Base-by-base conservation (phyloP, 352 stramenopile species). In the Phytophthora citricola region DNA sequence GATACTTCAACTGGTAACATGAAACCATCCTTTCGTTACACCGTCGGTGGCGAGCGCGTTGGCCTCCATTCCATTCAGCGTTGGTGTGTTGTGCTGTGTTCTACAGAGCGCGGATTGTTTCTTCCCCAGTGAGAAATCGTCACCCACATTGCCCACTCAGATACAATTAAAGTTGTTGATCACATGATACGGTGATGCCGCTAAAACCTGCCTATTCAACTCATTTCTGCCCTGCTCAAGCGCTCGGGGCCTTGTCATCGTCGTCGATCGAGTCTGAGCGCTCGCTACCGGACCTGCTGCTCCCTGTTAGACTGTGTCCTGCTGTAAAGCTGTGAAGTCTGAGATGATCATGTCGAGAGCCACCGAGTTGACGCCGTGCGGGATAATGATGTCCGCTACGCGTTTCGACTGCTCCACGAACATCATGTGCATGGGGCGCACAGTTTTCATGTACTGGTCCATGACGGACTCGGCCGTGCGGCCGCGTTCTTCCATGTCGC, bases 341-440 rank as follows among this genome's bases (percentile, higher is more conserved):
- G 43, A 93, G 60, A 98, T 88, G 63, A 98, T 94, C 85, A 98
- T 96, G 67, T 98, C 93, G 32, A 98, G 82, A 62, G 95, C 94
- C 22, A 98, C 91, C 43, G 86, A 90, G 68, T 98, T 98, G 32
- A 98, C 85, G 45, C 94, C 94, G 65, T 97, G 87, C 31, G 95
- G 97, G 51, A 98, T 96, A 78, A 98, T 98, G 63, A 99, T 90
- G 83, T 99, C 94, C 26, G 95, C 95, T 38, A 94, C 84, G 58
- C 85, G 78, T 72, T 99, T 99, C 48, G 91, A 98, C 41, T 98
- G 96, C 78, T 99, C 96, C 7, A 99, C 97, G 65, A 98, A 99
- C 82, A 97, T 92, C 69, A 98, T 91, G 85, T 99, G 97, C 96
- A 99, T 99, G 26, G 97, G 97, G 27, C 97, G 90, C 32, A 99